Evolutionary conservation across 116 monocot species (phyloP).

Genomic region (Zostera marina): DNA sequence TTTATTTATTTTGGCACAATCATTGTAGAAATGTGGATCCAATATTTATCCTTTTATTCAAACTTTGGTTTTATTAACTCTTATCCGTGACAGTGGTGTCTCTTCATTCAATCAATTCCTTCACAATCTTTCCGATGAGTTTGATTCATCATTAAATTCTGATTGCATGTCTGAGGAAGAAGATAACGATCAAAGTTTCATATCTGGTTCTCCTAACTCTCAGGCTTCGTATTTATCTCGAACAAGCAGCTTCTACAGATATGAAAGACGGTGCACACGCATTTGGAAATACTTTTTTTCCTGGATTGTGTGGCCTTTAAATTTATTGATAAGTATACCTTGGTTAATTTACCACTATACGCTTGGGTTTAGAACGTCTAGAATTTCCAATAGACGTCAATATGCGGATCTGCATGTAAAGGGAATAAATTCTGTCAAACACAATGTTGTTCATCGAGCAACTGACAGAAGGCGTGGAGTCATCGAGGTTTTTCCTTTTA

Average conservation of each 20-base stretch:
- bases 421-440: slow-evolving; percentile 25
- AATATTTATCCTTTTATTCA: neutral
- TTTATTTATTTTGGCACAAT: neutral
- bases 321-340: slow-evolving; percentile 35
- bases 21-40: neutral
- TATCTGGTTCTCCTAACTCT: slow-evolving; percentile 62
- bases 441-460: slow-evolving; percentile 48
- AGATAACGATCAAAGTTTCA: slow-evolving; percentile 37
- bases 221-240: slow-evolving; percentile 66
- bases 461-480: slow-evolving; percentile 92
- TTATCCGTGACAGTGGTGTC: slow-evolving; percentile 45
- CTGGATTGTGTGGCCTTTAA: slow-evolving; percentile 62
- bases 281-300: slow-evolving; percentile 34
- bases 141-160: slow-evolving; percentile 30
- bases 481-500: slow-evolving; percentile 37
- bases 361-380: slow-evolving; percentile 13
- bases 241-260: slow-evolving; percentile 43
- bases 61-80: neutral
- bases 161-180: slow-evolving; percentile 63
- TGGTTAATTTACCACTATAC: slow-evolving; percentile 23
- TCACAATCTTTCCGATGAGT: slow-evolving; percentile 77
- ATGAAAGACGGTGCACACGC: slow-evolving; percentile 26
- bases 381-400: slow-evolving; percentile 3
- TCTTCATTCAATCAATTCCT: slow-evolving; percentile 95
- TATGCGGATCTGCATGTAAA: slow-evolving; percentile 7